Conservation (phyloP, 306 rosid genomes). For the Prunus salicina region DNA sequence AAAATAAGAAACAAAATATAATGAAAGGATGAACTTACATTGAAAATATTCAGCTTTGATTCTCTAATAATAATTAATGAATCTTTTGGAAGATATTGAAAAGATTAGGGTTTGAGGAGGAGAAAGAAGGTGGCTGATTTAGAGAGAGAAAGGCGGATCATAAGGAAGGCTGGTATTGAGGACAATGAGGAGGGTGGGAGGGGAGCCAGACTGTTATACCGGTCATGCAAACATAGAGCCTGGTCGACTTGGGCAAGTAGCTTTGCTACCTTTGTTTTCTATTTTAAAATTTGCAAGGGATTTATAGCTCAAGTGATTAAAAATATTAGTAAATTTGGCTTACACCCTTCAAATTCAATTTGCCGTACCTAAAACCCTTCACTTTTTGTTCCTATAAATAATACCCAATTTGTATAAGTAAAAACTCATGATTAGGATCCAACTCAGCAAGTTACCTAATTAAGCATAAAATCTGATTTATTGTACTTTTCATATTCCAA, state of each 20-base stretch:
- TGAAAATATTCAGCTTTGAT: conserved; percentile 3
- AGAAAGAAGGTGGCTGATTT: not conserved
- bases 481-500: no score
- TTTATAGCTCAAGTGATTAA: no score
- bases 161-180: conserved; percentile 9
- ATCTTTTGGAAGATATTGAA: not conserved
- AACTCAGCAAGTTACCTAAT: no score
- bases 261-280: no score
- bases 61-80: not conserved
- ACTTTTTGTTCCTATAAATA: no score
- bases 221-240: conserved; percentile 8
- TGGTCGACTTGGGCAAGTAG: not conserved
- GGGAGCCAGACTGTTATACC: conserved; percentile 22
- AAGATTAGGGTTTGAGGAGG: conserved; percentile 1
- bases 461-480: no score
- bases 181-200: conserved; percentile 6
- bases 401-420: no score
- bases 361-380: no score
- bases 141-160: conserved; percentile 8
- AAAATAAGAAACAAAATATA: not conserved
- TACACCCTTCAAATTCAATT: no score
- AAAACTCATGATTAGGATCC: no score
- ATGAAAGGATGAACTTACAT: conserved; percentile 1
- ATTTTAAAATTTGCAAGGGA: no score
- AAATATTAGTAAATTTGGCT: no score